Base-by-base conservation (phyloP, 768 basidiomycete genomes). In the Thelephora ganbajun region DNA sequence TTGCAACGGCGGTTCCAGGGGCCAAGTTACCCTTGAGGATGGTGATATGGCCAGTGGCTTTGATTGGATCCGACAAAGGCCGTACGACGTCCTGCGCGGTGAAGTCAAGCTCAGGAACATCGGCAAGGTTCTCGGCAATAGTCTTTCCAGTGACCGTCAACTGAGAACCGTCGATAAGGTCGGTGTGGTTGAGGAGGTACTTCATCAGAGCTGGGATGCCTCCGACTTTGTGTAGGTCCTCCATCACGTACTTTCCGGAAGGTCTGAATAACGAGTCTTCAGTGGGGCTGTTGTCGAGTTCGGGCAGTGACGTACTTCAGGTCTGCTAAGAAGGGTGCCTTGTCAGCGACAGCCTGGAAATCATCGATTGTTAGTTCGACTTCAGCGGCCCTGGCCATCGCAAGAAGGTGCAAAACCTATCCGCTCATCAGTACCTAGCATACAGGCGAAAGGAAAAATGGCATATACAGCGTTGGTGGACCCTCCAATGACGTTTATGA, bases 91-190 rank as follows among this genome's bases (percentile, higher is more conserved):
- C 80, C 61, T 94, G 92, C 26, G 63, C 70, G 18, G 71, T 70
- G 54, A 89, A 86, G 33, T 78, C 72, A 47, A 77, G 74, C 51
- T 87, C 85, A 30, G 70, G 60, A 6, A 83, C 86, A 57, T 88
- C 85, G 54, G 68, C 79, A 33, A 92, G 70, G 63, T 96, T 94
- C 63, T 92, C 79, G 12, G 85, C 83, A 35, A 96, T 68, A 2
- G 90, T 92, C 65, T 80, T 88, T 46, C 92, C 92, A 11, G 91
- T 96, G 36, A 94, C 85, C 33, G 92, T 97, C 62, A 91, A 65
- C 56, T 85, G 83, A 50, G 69, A 74, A 35, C 87, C 86, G 59
- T 90, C 83, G 52, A 91, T 82, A 50, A 91, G 67, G 59, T 82
- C 69, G 11, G 83, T 83, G 59, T 84, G 67, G 54, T 83, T 81